phyloP scores from a whole-genome alignment of 148 eudicot species.

The Rhododendron griersonianum region DNA sequence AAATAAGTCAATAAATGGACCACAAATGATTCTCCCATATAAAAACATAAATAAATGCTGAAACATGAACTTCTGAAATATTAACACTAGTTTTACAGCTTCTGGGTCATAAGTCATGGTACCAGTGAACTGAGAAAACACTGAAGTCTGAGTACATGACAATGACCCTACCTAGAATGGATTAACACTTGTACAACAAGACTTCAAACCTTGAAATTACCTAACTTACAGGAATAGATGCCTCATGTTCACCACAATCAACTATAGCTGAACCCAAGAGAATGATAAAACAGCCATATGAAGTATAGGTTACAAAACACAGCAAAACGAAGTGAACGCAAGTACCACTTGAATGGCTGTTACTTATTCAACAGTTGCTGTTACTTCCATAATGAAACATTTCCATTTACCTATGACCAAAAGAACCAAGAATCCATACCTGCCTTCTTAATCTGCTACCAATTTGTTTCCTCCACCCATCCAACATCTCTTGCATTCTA shows the following conservation, averaged over 20 bases:
- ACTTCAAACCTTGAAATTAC: neutral
- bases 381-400: neutral
- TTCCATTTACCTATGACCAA: neutral
- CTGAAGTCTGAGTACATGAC: neutral
- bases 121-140: neutral
- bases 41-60: neutral
- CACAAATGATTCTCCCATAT: neutral
- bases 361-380: conserved; percentile 1
- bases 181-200: neutral
- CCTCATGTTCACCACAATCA: neutral
- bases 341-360: neutral
- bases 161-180: neutral
- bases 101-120: neutral
- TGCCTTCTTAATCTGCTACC: neutral
- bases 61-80: neutral
- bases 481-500: conserved; percentile 15
- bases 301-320: neutral
- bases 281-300: neutral
- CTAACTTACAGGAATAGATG: neutral
- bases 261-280: neutral
- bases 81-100: neutral
- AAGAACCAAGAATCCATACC: neutral
- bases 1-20: neutral
- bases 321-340: neutral
- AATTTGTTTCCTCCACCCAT: neutral